phyloP scores from a whole-genome alignment of 2,329 filamentous ascomycete species.

The Aspergillus quadricinctus region DNA sequence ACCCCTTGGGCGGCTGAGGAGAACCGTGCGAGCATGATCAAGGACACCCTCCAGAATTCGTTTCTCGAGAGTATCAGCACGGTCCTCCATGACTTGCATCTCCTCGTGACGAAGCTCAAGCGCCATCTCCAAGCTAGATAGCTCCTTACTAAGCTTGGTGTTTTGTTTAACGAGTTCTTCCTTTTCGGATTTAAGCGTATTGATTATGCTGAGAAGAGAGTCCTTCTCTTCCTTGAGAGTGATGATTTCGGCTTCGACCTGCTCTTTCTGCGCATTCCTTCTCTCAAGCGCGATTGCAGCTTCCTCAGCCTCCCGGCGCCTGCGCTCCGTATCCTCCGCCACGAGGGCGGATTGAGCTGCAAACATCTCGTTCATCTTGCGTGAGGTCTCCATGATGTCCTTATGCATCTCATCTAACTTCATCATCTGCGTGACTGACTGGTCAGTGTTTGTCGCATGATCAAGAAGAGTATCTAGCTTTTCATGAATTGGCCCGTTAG shows the following conservation, averaged over 20 bases:
- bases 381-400: conserved; percentile 78
- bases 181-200: conserved; percentile 42
- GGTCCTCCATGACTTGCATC: conserved; percentile 81
- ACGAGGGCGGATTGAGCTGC: conserved; percentile 45
- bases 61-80: conserved; percentile 83
- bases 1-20: conserved; percentile 69
- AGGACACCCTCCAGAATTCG: conserved; percentile 93
- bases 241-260: conserved; percentile 51
- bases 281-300: conserved; percentile 77
- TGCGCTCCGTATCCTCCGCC: conserved; percentile 72
- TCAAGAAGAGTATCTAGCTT: conserved; percentile 44
- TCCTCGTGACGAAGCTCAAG: conserved; percentile 85
- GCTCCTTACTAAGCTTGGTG: conserved; percentile 73
- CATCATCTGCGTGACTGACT: conserved; percentile 70
- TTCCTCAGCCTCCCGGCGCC: conserved; percentile 74
- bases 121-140: conserved; percentile 87
- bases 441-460: conserved; percentile 56
- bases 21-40: conserved; percentile 78
- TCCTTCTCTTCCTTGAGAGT: conserved; percentile 57
- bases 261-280: conserved; percentile 62
- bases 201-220: conserved; percentile 55
- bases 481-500: conserved; percentile 28
- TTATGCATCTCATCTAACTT: conserved; percentile 85
- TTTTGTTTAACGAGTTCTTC: conserved; percentile 75
- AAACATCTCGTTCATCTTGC: conserved; percentile 73